phyloP scores from a whole-genome alignment of 106 monocot species.

The Narthecium ossifragum region DNA sequence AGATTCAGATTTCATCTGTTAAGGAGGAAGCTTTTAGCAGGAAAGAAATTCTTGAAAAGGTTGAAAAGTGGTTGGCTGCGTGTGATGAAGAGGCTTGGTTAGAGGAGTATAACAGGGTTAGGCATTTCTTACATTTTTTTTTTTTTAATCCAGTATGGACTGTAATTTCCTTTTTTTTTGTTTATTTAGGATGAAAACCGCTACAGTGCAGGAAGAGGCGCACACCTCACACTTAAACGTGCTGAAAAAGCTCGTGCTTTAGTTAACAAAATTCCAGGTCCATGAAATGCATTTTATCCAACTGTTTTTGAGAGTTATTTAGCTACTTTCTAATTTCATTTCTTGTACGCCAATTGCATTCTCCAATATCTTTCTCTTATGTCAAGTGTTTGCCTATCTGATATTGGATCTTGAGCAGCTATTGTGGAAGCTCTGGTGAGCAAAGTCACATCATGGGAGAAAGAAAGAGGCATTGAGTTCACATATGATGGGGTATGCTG shows the following conservation, averaged over 20 bases:
- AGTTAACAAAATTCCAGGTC: conserved; percentile 71
- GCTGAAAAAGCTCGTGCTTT: conserved; percentile 71
- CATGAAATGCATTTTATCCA: too few relatives aligned
- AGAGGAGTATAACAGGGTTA: conserved; percentile 80
- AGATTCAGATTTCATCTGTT: conserved; percentile 40
- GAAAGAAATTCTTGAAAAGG: conserved; percentile 75
- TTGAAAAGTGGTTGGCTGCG: conserved; percentile 66
- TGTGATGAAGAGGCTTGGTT: conserved; percentile 79
- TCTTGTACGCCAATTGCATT: neutral
- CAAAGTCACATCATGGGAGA: conserved; percentile 63
- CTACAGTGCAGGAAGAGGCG: conserved; percentile 75
- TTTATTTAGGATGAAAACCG: conserved; percentile 67
- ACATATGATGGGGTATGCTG: conserved; percentile 59
- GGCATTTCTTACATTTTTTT: conserved; percentile 6
- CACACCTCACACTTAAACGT: conserved; percentile 64
- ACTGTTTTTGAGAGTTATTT: too few relatives aligned
- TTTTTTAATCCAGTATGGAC: neutral
- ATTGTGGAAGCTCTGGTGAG: conserved; percentile 43
- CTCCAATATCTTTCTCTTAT: neutral
- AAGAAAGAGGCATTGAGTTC: conserved; percentile 41
- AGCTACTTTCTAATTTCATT: too few relatives aligned
- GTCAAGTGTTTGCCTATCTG: neutral
- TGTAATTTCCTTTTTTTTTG: neutral
- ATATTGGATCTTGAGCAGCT: conserved; percentile 23
- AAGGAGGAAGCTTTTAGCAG: conserved; percentile 76